A percentile compares a stretch with the other conserved stretches of the same genome.
Evolutionary conservation across 1,284 basidiomycete species (phyloP).

Genomic region (Ganoderma resinaceum): DNA sequence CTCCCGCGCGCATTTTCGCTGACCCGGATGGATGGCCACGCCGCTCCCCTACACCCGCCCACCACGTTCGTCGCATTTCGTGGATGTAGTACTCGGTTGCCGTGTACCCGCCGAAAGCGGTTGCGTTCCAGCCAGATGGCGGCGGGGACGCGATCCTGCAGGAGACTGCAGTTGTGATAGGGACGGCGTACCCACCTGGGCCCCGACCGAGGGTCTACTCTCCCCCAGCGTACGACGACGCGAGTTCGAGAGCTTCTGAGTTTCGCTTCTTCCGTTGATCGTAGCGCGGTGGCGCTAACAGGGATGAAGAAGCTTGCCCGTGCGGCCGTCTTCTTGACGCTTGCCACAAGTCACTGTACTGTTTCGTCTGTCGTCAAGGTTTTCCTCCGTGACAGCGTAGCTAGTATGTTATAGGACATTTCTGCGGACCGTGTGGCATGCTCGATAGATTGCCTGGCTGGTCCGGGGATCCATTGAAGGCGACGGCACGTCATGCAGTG

Average conservation of each 20-base stretch:
- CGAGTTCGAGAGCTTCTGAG: slow-evolving; percentile 25
- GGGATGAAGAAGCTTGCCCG: background rate
- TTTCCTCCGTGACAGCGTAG: background rate
- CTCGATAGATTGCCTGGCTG: background rate
- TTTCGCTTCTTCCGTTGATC: slow-evolving; percentile 27
- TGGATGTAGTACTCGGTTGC: slow-evolving; percentile 25
- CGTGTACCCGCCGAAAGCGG: slow-evolving; percentile 28
- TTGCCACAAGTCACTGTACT: background rate
- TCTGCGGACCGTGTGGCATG: background rate
- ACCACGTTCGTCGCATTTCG: background rate
- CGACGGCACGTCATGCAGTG: background rate
- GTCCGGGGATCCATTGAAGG: background rate
- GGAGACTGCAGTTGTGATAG: slow-evolving; percentile 25
- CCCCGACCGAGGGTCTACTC: slow-evolving; percentile 29
- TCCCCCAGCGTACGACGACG: slow-evolving; percentile 32
- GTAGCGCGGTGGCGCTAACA: slow-evolving; percentile 6
- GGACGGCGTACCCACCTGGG: slow-evolving; percentile 27
- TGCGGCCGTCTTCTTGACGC: background rate
- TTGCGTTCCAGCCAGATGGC: slow-evolving; percentile 26
- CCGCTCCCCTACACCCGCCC: no score
- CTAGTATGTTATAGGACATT: background rate
- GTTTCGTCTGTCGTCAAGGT: background rate
- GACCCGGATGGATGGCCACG: background rate
- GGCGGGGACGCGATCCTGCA: slow-evolving; percentile 22
- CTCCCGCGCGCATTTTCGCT: background rate